Evolutionary conservation across 2,329 filamentous ascomycete species (phyloP).

Genomic region (Ophiostoma piceae): DNA sequence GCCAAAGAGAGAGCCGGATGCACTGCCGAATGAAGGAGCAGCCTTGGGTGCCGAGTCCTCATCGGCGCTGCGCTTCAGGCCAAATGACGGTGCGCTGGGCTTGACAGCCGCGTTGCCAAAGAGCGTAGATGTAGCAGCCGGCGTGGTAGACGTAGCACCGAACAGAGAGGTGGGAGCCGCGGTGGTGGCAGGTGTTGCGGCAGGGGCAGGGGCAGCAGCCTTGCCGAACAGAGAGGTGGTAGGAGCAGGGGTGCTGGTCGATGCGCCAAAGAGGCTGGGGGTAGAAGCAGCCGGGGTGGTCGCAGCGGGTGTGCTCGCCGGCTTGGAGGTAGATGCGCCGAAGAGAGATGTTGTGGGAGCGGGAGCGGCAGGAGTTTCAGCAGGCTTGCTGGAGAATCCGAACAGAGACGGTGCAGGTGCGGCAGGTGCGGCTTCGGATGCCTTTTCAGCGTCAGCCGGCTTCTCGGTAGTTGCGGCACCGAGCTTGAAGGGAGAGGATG

Average conservation of each 20-base stretch:
- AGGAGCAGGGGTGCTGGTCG: conserved; percentile 3
- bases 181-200: conserved; percentile 2
- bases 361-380: conserved; percentile 5
- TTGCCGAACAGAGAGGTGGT: conserved; percentile 24
- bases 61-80: conserved; percentile 20
- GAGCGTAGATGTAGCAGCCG: conserved; percentile 33
- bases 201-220: background rate
- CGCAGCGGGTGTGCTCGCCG: conserved; percentile 21
- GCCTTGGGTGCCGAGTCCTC: conserved; percentile 18
- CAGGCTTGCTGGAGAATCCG: conserved; percentile 18
- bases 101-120: conserved; percentile 40
- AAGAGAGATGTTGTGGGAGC: background rate
- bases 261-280: background rate
- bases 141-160: conserved; percentile 16
- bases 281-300: background rate
- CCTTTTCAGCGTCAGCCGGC: background rate
- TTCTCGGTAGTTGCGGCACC: conserved; percentile 18
- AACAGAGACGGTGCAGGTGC: conserved; percentile 17
- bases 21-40: background rate
- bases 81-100: conserved; percentile 3
- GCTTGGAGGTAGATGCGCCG: conserved; percentile 8
- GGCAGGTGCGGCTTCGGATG: conserved; percentile 6
- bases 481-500: conserved; percentile 20
- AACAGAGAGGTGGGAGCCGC: conserved; percentile 15
- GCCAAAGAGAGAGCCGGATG: conserved; percentile 18